These are phyloP conservation scores for Pseudoturritis turrita DNA, from an alignment of 345 rosid genomes.

Conservation along the genomic window DNA sequence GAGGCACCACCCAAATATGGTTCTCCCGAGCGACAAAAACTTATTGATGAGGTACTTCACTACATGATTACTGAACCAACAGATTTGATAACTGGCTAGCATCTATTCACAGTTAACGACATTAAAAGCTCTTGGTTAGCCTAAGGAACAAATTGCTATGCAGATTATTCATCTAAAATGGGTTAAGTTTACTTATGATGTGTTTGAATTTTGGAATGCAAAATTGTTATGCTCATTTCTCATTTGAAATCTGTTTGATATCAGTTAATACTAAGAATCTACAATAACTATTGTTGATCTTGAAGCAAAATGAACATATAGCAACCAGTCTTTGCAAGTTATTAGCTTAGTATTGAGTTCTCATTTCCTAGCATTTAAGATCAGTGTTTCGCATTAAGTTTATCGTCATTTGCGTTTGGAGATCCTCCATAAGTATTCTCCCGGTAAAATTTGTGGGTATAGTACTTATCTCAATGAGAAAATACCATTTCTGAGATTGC, in stretches of 20 bases:
- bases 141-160: background rate
- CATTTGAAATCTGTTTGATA: background rate
- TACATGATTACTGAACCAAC: background rate
- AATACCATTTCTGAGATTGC: background rate
- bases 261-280: background rate
- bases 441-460: too few relatives aligned
- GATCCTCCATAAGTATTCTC: too few relatives aligned
- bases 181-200: background rate
- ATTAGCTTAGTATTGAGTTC: background rate
- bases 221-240: background rate
- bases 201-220: background rate
- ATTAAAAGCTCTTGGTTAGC: background rate
- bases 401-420: too few relatives aligned
- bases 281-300: background rate
- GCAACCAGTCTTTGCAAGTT: background rate
- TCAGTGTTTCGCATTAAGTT: too few relatives aligned
- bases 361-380: too few relatives aligned
- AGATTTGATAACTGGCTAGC: background rate
- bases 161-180: background rate
- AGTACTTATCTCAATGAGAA: too few relatives aligned
- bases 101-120: background rate
- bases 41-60: conserved; percentile 70
- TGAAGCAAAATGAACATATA: background rate
- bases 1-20: conserved; percentile 66
- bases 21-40: conserved; percentile 70